Evolutionary conservation across 2,329 filamentous ascomycete genomes (phyloP).

Genomic region (Aspergillus oerlinghausenensis): DNA sequence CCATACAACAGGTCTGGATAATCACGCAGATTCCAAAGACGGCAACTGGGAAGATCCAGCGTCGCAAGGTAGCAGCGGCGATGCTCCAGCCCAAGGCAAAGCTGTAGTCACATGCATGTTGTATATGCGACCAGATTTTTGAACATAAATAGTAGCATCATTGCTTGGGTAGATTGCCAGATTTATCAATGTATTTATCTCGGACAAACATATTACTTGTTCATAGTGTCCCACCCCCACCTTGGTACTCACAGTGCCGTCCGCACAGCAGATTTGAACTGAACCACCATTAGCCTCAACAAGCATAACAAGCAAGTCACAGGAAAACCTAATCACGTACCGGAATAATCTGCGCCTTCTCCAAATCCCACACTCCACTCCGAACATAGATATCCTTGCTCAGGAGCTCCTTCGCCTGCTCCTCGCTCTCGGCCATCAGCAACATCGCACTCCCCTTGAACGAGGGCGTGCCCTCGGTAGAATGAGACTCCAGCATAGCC

Average conservation of each 20-base stretch:
- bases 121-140: neutral
- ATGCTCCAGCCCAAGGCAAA: slow-evolving; percentile 60
- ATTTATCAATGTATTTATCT: neutral
- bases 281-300: neutral
- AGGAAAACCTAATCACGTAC: slow-evolving; percentile 20
- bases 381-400: slow-evolving; percentile 68
- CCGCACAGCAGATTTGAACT: neutral
- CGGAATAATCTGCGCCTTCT: slow-evolving; percentile 50
- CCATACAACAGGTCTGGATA: slow-evolving; percentile 61
- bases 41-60: slow-evolving; percentile 84
- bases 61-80: slow-evolving; percentile 77
- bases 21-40: slow-evolving; percentile 84
- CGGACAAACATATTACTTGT: neutral
- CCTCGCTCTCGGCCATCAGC: slow-evolving; percentile 59
- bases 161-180: neutral
- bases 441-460: slow-evolving; percentile 73
- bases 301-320: neutral
- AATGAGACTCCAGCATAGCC: slow-evolving; percentile 62
- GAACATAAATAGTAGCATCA: neutral
- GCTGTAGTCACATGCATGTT: slow-evolving; percentile 34
- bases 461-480: slow-evolving; percentile 56
- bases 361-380: slow-evolving; percentile 74
- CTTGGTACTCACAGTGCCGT: neutral
- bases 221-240: neutral
- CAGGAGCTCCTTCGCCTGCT: slow-evolving; percentile 64